phyloP scores from a whole-genome alignment of 805 yeast species.

The Candida fluviatilis region DNA sequence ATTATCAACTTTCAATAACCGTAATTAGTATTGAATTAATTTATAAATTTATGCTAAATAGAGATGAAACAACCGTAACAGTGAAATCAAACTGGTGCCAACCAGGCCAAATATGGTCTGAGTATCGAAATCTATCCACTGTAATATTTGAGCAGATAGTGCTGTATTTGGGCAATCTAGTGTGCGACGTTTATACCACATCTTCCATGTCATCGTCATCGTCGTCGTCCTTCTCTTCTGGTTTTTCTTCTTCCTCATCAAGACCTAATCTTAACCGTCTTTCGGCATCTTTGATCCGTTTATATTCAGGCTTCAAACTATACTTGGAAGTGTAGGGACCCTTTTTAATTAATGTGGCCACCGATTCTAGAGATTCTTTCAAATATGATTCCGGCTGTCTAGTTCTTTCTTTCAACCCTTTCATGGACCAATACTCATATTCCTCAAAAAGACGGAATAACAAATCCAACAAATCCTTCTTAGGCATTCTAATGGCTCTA shows the following conservation, averaged over 20 bases:
- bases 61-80: neutral
- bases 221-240: slow-evolving; percentile 51
- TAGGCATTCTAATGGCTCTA: slow-evolving; percentile 91
- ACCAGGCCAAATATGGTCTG: neutral
- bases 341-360: slow-evolving; percentile 84
- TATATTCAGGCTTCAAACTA: slow-evolving; percentile 85
- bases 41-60: neutral
- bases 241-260: slow-evolving; percentile 39
- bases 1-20: too few relatives aligned
- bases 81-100: neutral
- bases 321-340: slow-evolving; percentile 96
- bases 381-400: slow-evolving; percentile 93
- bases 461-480: slow-evolving; percentile 83
- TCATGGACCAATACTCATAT: slow-evolving; percentile 94
- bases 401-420: slow-evolving; percentile 89
- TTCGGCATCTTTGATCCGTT: slow-evolving; percentile 71
- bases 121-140: too few relatives aligned
- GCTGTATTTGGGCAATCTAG: too few relatives aligned
- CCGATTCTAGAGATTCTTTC: slow-evolving; percentile 84
- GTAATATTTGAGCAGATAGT: too few relatives aligned
- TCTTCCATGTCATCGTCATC: slow-evolving; percentile 79
- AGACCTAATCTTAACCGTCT: slow-evolving; percentile 60
- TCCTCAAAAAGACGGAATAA: slow-evolving; percentile 88
- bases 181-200: slow-evolving; percentile 31
- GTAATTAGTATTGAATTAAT: too few relatives aligned